Base-by-base conservation (phyloP, 805 yeast species). In the Jamesozyma rosinii region DNA sequence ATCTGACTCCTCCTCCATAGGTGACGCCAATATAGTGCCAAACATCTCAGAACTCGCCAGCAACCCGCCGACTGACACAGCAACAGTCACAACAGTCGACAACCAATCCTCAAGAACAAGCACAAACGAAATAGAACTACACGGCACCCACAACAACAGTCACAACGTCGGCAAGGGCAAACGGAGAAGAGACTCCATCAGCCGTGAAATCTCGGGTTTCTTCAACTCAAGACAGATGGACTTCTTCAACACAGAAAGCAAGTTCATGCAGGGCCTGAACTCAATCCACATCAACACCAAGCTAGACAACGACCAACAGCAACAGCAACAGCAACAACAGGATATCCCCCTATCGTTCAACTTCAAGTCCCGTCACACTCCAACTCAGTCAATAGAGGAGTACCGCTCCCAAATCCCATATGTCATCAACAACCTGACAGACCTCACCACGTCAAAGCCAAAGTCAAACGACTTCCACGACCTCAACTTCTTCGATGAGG, bases 181-280 rank as follows among this genome's bases (percentile, higher is more conserved):
- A 27, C 20, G 17, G 29, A 27, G 2, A 30, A 30, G 35, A 17
- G 31, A 31, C 34, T 32, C 37, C 18, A 14, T 47, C 40, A 70
- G 56, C 32, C 29, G 42, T 30, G 82, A 80, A 44, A 71, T 81
- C 11, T 72, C 81, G 6, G 72, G 73, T 15, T 65, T 79, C 32
- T 81, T 81, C 59, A 72, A 80, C 52, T 68, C 77, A 1, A 68
- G 87, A 49, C 89, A 82, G 58, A 66, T 75, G 38, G 85, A 79
- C 55, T 79, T 55, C 63, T 80, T 49, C 77, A 41, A 40, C 30
- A 35, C 35, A 26, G 38, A 33, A 38, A 30, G 27, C 17, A 31
- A 31, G n/a, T 31, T 6, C 6, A 17, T 11, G 6, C 6, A 24
- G 6, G 18, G 34, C n/a, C n/a, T 31, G 5, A 5, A 13, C n/a